These are phyloP conservation scores for Paramecium pentaurelia DNA, from an alignment of 73 alveolate genomes.

Conservation along the genomic window DNA sequence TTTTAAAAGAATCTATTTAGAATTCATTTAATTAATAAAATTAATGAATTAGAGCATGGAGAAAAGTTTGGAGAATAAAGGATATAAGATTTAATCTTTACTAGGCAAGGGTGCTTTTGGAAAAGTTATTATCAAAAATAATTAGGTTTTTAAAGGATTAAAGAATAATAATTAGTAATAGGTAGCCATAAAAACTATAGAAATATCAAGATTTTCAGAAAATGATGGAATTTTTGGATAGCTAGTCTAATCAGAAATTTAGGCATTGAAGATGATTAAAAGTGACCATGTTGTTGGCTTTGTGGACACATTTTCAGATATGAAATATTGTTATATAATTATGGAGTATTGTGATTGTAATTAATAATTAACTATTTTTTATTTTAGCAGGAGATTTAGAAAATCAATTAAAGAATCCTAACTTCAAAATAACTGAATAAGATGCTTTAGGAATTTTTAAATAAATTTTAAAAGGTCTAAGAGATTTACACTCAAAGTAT, in stretches of 20 bases:
- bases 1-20: too few species aligned
- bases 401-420: background rate
- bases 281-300: background rate
- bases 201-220: background rate
- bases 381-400: background rate
- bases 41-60: background rate
- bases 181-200: background rate
- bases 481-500: conserved; percentile 13
- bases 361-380: background rate
- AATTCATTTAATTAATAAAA: too few species aligned
- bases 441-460: conserved; percentile 8
- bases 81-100: background rate
- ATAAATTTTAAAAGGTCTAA: conserved; percentile 11
- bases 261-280: background rate
- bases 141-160: background rate
- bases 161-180: background rate
- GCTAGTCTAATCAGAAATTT: background rate
- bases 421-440: background rate
- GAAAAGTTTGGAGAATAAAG: background rate
- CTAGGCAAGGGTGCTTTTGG: background rate
- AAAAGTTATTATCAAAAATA: background rate
- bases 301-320: background rate
- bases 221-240: background rate
- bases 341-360: conserved; percentile 39
- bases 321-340: background rate